Conservation (phyloP, 108 stramenopile species). For the Fragilaria radians region DNA sequence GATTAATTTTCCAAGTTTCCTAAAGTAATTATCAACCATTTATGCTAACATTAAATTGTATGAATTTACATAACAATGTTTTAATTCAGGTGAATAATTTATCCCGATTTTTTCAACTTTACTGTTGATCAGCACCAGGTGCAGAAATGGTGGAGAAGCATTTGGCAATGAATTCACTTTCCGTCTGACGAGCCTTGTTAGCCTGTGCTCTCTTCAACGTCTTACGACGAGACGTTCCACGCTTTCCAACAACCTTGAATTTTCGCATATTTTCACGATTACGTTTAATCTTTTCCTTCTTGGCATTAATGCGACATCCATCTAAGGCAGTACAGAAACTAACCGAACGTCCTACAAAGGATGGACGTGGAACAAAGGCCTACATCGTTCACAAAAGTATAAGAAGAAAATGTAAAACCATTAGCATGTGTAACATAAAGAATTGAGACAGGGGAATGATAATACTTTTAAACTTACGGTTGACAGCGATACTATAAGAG, state of each 20-base stretch:
- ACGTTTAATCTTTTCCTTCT: constrained; percentile 85
- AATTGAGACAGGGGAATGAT: background rate
- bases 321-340: constrained; percentile 37
- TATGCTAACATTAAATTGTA: too few species aligned
- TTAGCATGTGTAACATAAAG: background rate
- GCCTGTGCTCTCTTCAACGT: constrained; percentile 71
- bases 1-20: too few species aligned
- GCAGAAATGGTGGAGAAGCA: constrained; percentile 71
- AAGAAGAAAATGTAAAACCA: constrained; percentile 2
- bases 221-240: constrained; percentile 79
- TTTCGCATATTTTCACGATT: constrained; percentile 91
- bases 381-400: constrained; percentile 2
- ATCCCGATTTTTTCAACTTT: too few species aligned
- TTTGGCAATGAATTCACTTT: constrained; percentile 84
- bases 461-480: constrained; percentile 21
- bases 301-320: constrained; percentile 77
- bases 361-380: constrained; percentile 31
- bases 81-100: too few species aligned
- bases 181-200: constrained; percentile 59
- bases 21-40: too few species aligned
- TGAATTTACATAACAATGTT: too few species aligned
- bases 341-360: constrained; percentile 5
- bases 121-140: constrained; percentile 40
- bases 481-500: constrained; percentile 17
- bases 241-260: constrained; percentile 64